A percentile compares a stretch with the other conserved stretches of the same genome.
Conservation (phyloP, 805 yeast genomes). For the Candida hispaniensis region DNA sequence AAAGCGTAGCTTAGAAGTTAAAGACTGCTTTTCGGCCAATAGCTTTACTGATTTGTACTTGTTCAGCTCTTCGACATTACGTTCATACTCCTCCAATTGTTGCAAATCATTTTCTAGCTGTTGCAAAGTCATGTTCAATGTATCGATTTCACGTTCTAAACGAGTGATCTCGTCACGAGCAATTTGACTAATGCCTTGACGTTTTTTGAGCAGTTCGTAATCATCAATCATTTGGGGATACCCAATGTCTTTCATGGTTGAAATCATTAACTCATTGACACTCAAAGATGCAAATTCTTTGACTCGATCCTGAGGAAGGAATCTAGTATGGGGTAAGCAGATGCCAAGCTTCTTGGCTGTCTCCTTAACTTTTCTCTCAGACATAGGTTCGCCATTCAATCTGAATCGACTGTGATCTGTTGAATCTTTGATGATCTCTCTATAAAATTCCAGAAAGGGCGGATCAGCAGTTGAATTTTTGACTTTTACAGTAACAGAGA, state of each 20-base stretch:
- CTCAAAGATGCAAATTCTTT: conserved; percentile 79
- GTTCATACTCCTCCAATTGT: conserved; percentile 20
- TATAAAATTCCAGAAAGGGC: conserved; percentile 29
- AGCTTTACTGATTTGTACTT: conserved; percentile 1
- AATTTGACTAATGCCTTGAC: conserved; percentile 42
- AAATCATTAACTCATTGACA: conserved; percentile 60
- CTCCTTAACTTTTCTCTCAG: conserved; percentile 33
- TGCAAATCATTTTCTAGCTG: conserved; percentile 25
- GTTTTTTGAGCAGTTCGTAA: conserved; percentile 46
- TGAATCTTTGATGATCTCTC: conserved; percentile 29
- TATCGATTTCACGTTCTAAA: conserved; percentile 19
- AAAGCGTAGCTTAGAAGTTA: too few species aligned
- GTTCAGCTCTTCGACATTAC: conserved; percentile 3
- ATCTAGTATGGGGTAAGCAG: conserved; percentile 85
- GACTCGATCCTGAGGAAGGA: conserved; percentile 89
- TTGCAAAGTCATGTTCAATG: neutral
- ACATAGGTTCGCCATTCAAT: conserved; percentile 28
- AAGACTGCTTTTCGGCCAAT: neutral
- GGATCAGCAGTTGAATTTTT: conserved; percentile 24
- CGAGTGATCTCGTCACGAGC: conserved; percentile 20
- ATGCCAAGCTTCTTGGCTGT: conserved; percentile 47
- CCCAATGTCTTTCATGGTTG: conserved; percentile 74
- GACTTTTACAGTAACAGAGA: conserved; percentile 4
- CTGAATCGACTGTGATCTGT: too few species aligned
- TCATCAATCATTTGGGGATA: conserved; percentile 43